Percentiles rank a stretch among this genome's conserved stretches.
Conservation (phyloP, 768 basidiomycete genomes). For the Boletus patriciae region DNA sequence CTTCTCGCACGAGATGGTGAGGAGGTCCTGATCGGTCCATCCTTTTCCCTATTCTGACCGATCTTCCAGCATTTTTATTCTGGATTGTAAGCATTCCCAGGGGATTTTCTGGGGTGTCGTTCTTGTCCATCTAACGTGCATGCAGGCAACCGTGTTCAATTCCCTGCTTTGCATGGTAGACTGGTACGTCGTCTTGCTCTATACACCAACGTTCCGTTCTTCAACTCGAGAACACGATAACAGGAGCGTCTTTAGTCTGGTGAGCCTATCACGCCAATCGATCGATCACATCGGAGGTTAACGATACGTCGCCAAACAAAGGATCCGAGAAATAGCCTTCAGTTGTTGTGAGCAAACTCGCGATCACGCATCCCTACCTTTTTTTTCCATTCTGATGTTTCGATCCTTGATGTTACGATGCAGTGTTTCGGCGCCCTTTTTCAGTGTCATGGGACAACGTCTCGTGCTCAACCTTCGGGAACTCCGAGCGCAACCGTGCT, state of each 20-base stretch:
- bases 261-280: neutral
- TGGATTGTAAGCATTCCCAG: slow-evolving; percentile 9
- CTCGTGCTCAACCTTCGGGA: slow-evolving; percentile 22
- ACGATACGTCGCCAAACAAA: neutral
- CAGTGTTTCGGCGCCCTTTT: slow-evolving; percentile 12
- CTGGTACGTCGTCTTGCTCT: slow-evolving; percentile 15
- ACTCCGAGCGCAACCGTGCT: slow-evolving; percentile 1
- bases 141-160: slow-evolving; percentile 9
- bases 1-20: slow-evolving; percentile 29
- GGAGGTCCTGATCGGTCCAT: neutral
- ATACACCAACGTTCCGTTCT: neutral
- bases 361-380: neutral
- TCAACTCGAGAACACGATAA: neutral
- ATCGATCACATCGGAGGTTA: too few relatives aligned
- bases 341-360: slow-evolving; percentile 4
- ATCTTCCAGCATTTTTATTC: slow-evolving; percentile 14
- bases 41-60: neutral
- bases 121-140: neutral
- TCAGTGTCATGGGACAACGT: slow-evolving; percentile 23
- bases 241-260: slow-evolving; percentile 15
- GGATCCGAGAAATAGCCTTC: slow-evolving; percentile 19
- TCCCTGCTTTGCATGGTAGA: slow-evolving; percentile 5
- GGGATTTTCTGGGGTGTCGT: too few relatives aligned
- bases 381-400: too few relatives aligned
- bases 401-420: neutral